These are phyloP conservation scores for Adansonia madagascariensis DNA, from an alignment of 441 rosid genomes.

Conservation along the genomic window DNA sequence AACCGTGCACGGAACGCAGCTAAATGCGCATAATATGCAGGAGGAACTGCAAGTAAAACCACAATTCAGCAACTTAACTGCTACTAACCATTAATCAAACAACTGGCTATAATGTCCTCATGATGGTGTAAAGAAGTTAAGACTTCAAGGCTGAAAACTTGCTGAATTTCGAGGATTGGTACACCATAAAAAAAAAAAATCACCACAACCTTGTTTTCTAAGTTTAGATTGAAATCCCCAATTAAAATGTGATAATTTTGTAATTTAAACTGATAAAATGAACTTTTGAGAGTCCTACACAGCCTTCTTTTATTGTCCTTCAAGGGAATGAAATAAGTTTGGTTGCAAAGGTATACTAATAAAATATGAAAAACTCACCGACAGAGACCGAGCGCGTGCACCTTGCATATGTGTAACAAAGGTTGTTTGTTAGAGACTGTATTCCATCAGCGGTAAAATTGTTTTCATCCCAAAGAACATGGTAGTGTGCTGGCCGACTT, in stretches of 20 bases:
- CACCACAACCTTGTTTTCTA: not conserved
- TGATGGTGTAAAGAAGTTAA: not conserved
- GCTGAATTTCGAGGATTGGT: not conserved
- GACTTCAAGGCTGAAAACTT: not conserved
- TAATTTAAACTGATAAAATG: not conserved
- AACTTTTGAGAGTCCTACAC: not conserved
- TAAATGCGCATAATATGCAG: slow-evolving; percentile 95
- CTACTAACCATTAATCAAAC: not conserved
- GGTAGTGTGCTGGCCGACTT: slow-evolving; percentile 98
- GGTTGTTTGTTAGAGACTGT: slow-evolving; percentile 94
- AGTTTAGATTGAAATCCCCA: too few species aligned
- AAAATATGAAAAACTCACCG: slow-evolving; percentile 51
- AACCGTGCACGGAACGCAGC: slow-evolving; percentile 98
- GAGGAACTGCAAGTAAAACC: slow-evolving; percentile 72
- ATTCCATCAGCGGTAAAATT: slow-evolving; percentile 97
- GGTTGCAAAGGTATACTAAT: not conserved
- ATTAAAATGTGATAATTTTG: not conserved
- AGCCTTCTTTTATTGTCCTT: not conserved
- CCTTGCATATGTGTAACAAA: slow-evolving; percentile 98
- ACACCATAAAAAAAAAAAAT: too few species aligned
- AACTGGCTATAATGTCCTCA: not conserved
- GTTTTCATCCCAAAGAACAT: slow-evolving; percentile 99
- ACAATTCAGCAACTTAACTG: not conserved
- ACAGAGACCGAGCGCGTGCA: slow-evolving; percentile 98
- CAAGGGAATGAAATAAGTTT: not conserved